These are phyloP conservation scores for Geotrichum carabidarum DNA, from an alignment of 1,139 yeast genomes.

Conservation along the genomic window DNA sequence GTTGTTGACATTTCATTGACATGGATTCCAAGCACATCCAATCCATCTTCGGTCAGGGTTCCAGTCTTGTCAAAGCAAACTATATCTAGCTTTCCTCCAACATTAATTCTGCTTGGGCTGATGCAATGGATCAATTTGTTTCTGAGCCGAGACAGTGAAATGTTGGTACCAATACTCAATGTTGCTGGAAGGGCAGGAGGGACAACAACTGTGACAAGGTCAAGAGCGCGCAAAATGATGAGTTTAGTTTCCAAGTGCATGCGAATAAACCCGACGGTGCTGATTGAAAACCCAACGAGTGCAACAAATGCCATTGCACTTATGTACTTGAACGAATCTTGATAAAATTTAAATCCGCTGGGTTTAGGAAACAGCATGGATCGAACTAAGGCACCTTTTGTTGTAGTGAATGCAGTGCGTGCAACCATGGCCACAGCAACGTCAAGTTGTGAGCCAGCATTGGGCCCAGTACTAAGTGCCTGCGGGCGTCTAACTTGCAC, in stretches of 20 bases:
- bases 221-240: slow-evolving; percentile 84
- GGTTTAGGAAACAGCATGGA: slow-evolving; percentile 97
- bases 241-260: slow-evolving; percentile 63
- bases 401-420: slow-evolving; percentile 88
- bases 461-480: not conserved
- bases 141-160: slow-evolving; percentile 75
- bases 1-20: slow-evolving; percentile 10
- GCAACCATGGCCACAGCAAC: slow-evolving; percentile 85
- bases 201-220: slow-evolving; percentile 89
- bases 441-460: slow-evolving; percentile 37
- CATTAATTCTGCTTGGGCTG: slow-evolving; percentile 87
- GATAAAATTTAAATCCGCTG: slow-evolving; percentile 84
- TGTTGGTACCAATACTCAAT: slow-evolving; percentile 89
- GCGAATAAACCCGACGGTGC: slow-evolving; percentile 75
- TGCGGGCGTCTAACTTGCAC: slow-evolving; percentile 68
- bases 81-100: slow-evolving; percentile 88
- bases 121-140: slow-evolving; percentile 73
- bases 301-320: slow-evolving; percentile 93
- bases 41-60: slow-evolving; percentile 92
- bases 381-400: slow-evolving; percentile 90
- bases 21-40: slow-evolving; percentile 87
- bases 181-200: slow-evolving; percentile 99
- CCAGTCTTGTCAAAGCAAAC: slow-evolving; percentile 96
- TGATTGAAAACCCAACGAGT: slow-evolving; percentile 70
- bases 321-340: slow-evolving; percentile 90